These are phyloP conservation scores for Phytophthora syringae DNA, from an alignment of 352 stramenopile genomes.

Conservation along the genomic window DNA sequence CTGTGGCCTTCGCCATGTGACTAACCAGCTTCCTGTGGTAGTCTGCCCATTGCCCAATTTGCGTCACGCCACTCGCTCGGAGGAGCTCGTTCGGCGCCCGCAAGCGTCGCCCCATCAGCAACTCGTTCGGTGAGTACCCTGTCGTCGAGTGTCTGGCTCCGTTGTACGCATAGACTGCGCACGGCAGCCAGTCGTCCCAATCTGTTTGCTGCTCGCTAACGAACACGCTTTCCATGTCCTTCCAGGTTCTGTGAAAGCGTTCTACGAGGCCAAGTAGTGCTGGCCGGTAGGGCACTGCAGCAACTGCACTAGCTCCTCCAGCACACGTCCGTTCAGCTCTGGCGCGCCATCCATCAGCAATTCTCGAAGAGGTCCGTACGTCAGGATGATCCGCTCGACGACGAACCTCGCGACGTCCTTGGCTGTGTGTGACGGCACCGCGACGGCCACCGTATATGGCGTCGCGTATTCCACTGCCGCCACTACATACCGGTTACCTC, in stretches of 20 bases:
- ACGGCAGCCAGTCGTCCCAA: conserved; percentile 11
- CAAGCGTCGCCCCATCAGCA: conserved; percentile 9
- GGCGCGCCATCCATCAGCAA: conserved; percentile 7
- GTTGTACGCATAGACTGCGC: conserved; percentile 12
- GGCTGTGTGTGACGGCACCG: neutral
- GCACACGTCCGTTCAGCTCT: conserved; percentile 3
- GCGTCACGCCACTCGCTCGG: too few relatives aligned
- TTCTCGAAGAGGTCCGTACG: conserved; percentile 4
- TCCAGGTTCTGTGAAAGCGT: too few relatives aligned
- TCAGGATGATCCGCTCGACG: neutral
- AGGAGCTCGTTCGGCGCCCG: conserved; percentile 9
- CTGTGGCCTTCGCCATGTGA: neutral
- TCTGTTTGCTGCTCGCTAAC: conserved; percentile 1
- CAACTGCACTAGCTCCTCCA: neutral
- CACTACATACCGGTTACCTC: too few relatives aligned
- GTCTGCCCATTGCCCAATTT: neutral
- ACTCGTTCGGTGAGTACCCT: conserved; percentile 9
- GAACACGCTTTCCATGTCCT: neutral
- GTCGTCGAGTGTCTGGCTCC: neutral
- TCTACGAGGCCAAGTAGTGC: conserved; percentile 1
- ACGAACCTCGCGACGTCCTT: conserved; percentile 6
- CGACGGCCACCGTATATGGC: neutral
- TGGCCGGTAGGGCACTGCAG: conserved; percentile 10
- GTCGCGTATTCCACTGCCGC: conserved; percentile 1
- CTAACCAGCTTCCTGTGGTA: conserved; percentile 1